Conservation (phyloP, 176 grass and related monocot genomes). For the Raddia distichophylla region DNA sequence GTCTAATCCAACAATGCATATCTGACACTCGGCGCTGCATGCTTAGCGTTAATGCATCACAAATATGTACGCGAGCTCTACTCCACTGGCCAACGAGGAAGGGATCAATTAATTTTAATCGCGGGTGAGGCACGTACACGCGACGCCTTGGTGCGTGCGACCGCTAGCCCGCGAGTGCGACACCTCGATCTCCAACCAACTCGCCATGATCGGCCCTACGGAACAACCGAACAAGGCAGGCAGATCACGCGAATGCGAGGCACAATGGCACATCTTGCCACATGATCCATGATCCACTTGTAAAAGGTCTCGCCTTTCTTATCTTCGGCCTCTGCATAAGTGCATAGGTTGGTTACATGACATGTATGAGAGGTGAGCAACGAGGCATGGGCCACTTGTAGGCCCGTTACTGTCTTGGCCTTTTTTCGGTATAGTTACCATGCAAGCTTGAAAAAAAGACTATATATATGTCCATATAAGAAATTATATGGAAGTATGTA, state of each 20-base stretch:
- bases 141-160: neutral
- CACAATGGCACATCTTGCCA: neutral
- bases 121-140: slow-evolving; percentile 1
- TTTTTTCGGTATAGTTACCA: no score
- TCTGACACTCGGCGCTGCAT: no score
- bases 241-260: neutral
- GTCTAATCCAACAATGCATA: neutral
- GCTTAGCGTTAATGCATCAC: neutral
- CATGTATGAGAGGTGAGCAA: no score
- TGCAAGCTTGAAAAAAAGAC: no score
- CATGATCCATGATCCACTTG: neutral
- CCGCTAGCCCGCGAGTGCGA: neutral
- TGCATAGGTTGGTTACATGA: no score
- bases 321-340: no score
- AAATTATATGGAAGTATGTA: no score
- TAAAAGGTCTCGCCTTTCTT: neutral
- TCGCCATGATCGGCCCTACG: slow-evolving; percentile 16
- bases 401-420: no score
- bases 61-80: neutral
- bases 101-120: neutral
- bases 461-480: no score
- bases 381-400: no score
- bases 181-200: neutral
- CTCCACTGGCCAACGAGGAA: neutral
- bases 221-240: neutral